Conservation (phyloP, 129 eudicot species). For the Silybum marianum region DNA sequence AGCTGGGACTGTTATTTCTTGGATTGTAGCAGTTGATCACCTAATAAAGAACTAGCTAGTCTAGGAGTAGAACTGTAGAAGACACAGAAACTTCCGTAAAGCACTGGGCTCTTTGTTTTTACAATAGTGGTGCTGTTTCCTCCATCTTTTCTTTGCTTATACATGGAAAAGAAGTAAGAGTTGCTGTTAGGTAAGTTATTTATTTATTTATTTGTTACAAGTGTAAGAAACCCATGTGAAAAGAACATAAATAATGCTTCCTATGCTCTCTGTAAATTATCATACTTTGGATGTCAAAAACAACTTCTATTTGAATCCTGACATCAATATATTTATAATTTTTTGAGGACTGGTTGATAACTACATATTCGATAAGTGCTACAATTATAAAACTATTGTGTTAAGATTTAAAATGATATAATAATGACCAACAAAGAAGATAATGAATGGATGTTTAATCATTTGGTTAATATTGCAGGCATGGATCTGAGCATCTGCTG, state of each 20-base stretch:
- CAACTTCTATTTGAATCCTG: background rate
- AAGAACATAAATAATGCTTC: background rate
- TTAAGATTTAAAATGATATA: background rate
- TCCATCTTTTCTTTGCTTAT: no score
- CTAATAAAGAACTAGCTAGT: no score
- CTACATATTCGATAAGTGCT: background rate
- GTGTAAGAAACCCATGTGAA: background rate
- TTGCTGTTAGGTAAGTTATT: no score
- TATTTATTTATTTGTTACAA: no score
- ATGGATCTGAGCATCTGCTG: slow-evolving; percentile 20
- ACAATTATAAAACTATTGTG: background rate
- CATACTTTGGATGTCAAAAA: background rate
- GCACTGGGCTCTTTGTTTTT: no score
- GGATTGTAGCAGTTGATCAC: no score
- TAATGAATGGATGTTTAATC: background rate
- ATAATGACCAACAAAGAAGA: background rate
- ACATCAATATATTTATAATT: no score
- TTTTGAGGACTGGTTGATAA: background rate
- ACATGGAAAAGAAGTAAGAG: no score
- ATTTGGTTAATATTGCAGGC: slow-evolving; percentile 7
- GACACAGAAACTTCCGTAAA: no score
- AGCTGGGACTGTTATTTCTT: no score
- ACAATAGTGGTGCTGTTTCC: no score
- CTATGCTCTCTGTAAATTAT: background rate
- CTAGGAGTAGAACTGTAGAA: no score